These are phyloP conservation scores for Heterobasidion occidentale DNA, from an alignment of 1,284 basidiomycete species.

Conservation along the genomic window DNA sequence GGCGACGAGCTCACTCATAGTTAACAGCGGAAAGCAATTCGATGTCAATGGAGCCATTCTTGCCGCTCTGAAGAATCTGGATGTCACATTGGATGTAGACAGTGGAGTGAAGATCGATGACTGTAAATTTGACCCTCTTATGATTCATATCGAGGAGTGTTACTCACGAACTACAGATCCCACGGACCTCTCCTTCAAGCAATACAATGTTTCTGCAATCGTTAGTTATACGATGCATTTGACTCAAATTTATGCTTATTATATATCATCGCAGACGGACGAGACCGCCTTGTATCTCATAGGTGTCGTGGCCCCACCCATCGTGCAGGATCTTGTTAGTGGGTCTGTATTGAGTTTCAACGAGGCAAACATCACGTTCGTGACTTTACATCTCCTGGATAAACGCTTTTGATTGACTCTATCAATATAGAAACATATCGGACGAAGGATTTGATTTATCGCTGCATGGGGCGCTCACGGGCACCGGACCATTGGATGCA, in stretches of 20 bases:
- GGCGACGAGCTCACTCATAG: conserved; percentile 9
- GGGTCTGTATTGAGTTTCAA: conserved; percentile 48
- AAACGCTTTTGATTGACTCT: not conserved
- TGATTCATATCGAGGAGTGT: not conserved
- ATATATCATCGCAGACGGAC: conserved; percentile 39
- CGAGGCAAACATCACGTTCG: conserved; percentile 56
- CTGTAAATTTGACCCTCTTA: conserved; percentile 28
- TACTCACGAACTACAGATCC: conserved; percentile 26
- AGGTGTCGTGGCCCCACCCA: conserved; percentile 57
- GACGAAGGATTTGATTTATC: conserved; percentile 56
- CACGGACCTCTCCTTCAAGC: conserved; percentile 57
- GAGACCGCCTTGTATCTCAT: conserved; percentile 60
- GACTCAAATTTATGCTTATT: not conserved
- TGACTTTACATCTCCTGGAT: conserved; percentile 7
- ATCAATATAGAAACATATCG: conserved; percentile 35
- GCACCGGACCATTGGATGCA: conserved; percentile 59
- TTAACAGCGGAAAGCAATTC: conserved; percentile 51
- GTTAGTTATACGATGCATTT: conserved; percentile 24
- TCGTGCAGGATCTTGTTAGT: conserved; percentile 64
- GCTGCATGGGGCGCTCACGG: conserved; percentile 50
- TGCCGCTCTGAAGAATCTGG: conserved; percentile 50
- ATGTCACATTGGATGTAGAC: conserved; percentile 43
- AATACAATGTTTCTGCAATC: conserved; percentile 50
- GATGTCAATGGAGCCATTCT: conserved; percentile 56
- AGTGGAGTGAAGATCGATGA: conserved; percentile 51